phyloP scores from a whole-genome alignment of 805 yeast species.

The Ogataea populi-albae region DNA sequence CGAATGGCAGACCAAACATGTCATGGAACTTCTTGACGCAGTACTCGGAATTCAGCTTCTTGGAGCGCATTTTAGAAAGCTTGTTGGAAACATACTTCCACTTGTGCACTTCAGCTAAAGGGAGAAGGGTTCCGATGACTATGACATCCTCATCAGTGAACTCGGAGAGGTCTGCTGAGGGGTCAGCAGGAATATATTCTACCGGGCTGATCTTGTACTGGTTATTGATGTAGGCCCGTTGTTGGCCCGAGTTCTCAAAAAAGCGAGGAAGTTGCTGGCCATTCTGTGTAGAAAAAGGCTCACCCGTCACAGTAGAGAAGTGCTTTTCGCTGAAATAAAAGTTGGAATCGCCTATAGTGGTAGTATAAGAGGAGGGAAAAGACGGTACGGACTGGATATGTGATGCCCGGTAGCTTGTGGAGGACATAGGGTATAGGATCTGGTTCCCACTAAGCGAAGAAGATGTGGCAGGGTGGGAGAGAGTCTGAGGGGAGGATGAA shows the following conservation, averaged over 20 bases:
- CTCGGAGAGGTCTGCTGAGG: constrained; percentile 19
- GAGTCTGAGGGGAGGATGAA: background rate
- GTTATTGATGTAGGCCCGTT: constrained; percentile 15
- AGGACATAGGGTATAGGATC: no score
- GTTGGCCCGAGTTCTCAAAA: no score
- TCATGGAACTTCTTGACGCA: constrained; percentile 32
- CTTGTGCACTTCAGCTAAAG: constrained; percentile 33
- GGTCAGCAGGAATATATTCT: constrained; percentile 27
- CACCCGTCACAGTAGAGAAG: no score
- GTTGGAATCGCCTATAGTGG: no score
- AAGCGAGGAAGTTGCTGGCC: no score
- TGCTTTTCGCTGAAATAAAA: no score
- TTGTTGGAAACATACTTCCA: constrained; percentile 34
- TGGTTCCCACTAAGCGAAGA: no score
- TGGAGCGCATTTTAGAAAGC: constrained; percentile 29
- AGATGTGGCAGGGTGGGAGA: constrained; percentile 4
- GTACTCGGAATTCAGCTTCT: constrained; percentile 30
- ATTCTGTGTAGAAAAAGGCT: no score
- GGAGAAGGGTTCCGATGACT: constrained; percentile 26
- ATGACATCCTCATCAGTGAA: constrained; percentile 33
- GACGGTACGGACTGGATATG: no score
- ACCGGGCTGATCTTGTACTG: constrained; percentile 15
- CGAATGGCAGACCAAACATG: constrained; percentile 32
- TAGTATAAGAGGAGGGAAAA: no score
- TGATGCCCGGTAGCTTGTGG: no score